These are phyloP conservation scores for Didymosphaeria variabile DNA, from an alignment of 2,329 filamentous ascomycete species.

Conservation along the genomic window DNA sequence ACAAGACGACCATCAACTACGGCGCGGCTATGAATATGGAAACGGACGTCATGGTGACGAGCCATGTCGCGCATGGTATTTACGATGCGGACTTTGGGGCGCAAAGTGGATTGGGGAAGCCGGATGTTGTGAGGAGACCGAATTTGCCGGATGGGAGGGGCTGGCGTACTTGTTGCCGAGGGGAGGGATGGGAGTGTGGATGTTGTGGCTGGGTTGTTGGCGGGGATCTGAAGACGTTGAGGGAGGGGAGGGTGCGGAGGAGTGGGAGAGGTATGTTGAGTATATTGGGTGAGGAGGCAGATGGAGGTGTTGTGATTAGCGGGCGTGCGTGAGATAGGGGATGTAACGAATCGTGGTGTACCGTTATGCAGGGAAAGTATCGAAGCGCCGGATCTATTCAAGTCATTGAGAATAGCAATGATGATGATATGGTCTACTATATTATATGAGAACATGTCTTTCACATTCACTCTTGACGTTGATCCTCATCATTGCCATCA, in stretches of 20 bases:
- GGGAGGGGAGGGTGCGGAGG: slow-evolving; percentile 1
- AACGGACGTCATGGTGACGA: background rate
- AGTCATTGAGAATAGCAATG: too few relatives aligned
- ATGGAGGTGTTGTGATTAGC: background rate
- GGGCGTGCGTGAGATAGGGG: too few relatives aligned
- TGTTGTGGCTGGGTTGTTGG: slow-evolving; percentile 2
- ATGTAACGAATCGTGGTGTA: too few relatives aligned
- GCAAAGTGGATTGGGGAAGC: background rate
- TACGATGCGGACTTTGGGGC: slow-evolving; percentile 3
- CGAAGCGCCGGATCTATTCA: too few relatives aligned
- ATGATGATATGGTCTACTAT: too few relatives aligned
- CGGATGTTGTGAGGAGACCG: slow-evolving; percentile 7
- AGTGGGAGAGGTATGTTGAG: slow-evolving; percentile 5
- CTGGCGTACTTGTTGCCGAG: slow-evolving; percentile 5
- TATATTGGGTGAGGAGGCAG: slow-evolving; percentile 1
- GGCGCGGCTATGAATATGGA: background rate
- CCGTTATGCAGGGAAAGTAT: too few relatives aligned
- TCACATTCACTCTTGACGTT: too few relatives aligned
- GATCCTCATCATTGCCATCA: too few relatives aligned
- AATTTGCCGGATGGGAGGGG: slow-evolving; percentile 10
- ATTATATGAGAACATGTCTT: too few relatives aligned
- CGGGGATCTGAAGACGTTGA: background rate
- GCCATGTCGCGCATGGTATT: slow-evolving; percentile 5
- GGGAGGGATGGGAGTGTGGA: slow-evolving; percentile 8
- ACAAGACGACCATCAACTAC: slow-evolving; percentile 5